A percentile compares a stretch with the other conserved stretches of the same genome.
These are phyloP conservation scores for Fusarium subglutinans DNA, from an alignment of 2,329 filamentous ascomycete genomes.

Conservation along the genomic window DNA sequence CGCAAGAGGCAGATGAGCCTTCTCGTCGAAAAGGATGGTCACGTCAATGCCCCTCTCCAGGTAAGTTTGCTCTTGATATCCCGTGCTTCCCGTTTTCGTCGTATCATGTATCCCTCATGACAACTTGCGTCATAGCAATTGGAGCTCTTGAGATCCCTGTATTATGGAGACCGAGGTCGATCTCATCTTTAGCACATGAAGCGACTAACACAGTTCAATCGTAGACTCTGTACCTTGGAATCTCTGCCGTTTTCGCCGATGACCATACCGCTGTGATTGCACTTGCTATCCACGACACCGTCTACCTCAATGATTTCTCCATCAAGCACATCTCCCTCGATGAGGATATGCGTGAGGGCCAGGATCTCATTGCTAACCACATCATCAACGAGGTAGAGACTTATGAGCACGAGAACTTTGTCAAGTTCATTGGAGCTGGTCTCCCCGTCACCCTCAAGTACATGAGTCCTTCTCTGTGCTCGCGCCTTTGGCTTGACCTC, in stretches of 20 bases:
- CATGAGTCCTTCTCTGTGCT: constrained; percentile 71
- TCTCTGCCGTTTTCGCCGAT: constrained; percentile 64
- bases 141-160: not conserved
- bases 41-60: constrained; percentile 57
- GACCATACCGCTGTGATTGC: constrained; percentile 67
- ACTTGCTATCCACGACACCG: constrained; percentile 76
- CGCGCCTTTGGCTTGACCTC: constrained; percentile 78
- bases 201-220: constrained; percentile 17
- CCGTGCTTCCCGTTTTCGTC: not conserved
- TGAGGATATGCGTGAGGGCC: constrained; percentile 49
- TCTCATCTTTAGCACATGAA: not conserved
- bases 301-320: constrained; percentile 78
- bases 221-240: constrained; percentile 70
- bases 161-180: not conserved
- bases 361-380: constrained; percentile 65
- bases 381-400: constrained; percentile 64
- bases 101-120: constrained; percentile 25
- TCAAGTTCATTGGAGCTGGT: constrained; percentile 81
- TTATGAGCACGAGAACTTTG: constrained; percentile 72
- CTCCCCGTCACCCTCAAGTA: constrained; percentile 68
- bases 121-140: constrained; percentile 26
- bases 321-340: constrained; percentile 65
- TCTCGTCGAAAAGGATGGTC: constrained; percentile 53
- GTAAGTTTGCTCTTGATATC: constrained; percentile 45
- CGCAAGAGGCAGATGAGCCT: constrained; percentile 58